phyloP scores from a whole-genome alignment of 2,329 filamentous ascomycete species.

The Paraphoma chrysanthemicola region DNA sequence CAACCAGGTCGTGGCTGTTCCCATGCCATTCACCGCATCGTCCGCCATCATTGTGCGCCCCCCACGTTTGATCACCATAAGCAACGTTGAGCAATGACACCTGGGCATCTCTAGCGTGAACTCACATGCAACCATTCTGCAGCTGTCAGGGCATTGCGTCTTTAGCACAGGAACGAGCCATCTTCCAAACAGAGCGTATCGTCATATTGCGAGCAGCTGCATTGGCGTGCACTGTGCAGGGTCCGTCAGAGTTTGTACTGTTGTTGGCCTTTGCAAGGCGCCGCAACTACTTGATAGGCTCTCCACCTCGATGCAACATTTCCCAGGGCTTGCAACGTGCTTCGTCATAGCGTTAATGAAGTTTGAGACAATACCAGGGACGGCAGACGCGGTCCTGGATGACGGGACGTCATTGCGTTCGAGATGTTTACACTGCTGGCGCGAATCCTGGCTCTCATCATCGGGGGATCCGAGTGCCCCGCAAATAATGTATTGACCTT shows the following conservation, averaged over 20 bases:
- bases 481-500: conserved; percentile 1
- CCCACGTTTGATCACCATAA: conserved; percentile 8
- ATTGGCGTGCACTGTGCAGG: conserved; percentile 1
- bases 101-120: conserved; percentile 10
- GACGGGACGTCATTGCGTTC: conserved; percentile 6
- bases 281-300: neutral
- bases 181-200: conserved; percentile 11
- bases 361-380: neutral
- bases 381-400: conserved; percentile 2
- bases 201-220: conserved; percentile 9
- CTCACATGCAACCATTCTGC: conserved; percentile 12
- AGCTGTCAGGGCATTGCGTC: conserved; percentile 10
- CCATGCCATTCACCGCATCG: conserved; percentile 8
- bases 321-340: conserved; percentile 4
- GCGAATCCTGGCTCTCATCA: conserved; percentile 8
- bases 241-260: conserved; percentile 1
- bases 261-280: conserved; percentile 4
- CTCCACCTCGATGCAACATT: conserved; percentile 16
- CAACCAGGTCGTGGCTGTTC: neutral
- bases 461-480: conserved; percentile 6
- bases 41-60: conserved; percentile 1
- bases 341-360: conserved; percentile 6
- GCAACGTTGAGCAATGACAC: conserved; percentile 1
- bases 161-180: conserved; percentile 20
- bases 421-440: neutral